Evolutionary conservation across 2,329 filamentous ascomycete species (phyloP), one percentile per base, ranked within the genome.

Genomic region (Eutypa lata): DNA sequence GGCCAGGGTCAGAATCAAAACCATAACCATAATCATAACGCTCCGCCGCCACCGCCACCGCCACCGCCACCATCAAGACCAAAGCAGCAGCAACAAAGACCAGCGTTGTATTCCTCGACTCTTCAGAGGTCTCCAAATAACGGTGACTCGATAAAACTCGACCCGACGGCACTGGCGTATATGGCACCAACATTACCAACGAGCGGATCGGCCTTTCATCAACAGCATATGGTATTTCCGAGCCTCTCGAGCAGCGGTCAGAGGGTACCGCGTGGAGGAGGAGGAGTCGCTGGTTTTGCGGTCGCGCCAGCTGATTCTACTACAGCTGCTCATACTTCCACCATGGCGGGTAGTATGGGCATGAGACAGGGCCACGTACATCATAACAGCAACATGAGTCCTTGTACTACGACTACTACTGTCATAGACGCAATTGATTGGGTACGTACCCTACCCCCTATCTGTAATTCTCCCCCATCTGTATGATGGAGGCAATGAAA

Each of bases 391-490:
- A 74, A 71, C 61, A 76, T 78, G n/a, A n/a, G n/a, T 51, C 65
- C 70, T 3, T 71, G 67, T 2, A 75, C n/a, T 13, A 19, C 43
- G 19, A 18, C 18, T 24, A 68, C 61, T 55, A 68, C 69, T 56
- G 60, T 73, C 37, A 74, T 77, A 68, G 70, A 83, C 40, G 81
- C 82, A 52, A 82, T 88, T 57, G 84, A 89, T 59, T 88, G 84
- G 85, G 84, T 87, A 69, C 72, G 82, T 75, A 21, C 26, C 6
- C 26, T 11, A 18, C 7, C 49, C 38, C 10, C 24, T 42, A 19
- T 10, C 43, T 10, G 7, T 13, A 22, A 33, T 42, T 24, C 16
- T 38, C n/a, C n/a, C n/a, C n/a, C n/a, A n/a, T n/a, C n/a, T n/a
- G n/a, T n/a, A n/a, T n/a, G n/a, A n/a, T n/a, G n/a, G n/a, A n/a